Evolutionary conservation across 1,139 yeast species (phyloP), one percentile per base, ranked within the genome.

Genomic region (Suhomyces panamericanus): DNA sequence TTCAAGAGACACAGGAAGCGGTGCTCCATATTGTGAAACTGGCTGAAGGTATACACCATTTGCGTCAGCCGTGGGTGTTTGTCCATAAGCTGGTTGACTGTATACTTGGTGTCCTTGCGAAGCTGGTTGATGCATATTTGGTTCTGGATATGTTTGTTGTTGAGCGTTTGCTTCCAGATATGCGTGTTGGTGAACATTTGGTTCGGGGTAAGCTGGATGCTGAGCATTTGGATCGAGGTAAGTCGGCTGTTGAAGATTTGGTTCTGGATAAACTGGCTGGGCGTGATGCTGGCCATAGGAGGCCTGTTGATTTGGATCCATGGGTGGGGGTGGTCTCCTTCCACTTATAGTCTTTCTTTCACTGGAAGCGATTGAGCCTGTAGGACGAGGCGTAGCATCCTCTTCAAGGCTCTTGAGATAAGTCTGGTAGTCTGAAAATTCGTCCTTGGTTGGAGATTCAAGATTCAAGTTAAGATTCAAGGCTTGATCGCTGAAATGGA

Each of bases 241-340:
- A 6, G 34, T 5, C 6, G 11, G 22, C 12, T 32, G 22, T 32
- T 31, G 33, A 31, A 17, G 8, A 31, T 13, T 9, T 12, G 15
- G 24, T 32, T 16, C 11, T 27, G 24, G 22, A 8, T 34, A 24
- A 20, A 20, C 30, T 13, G 4, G 28, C 10, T 24, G 24, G 10
- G 17, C 17, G 29, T 34, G 13, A 2, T 22, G 36, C 13, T 13
- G 24, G 29, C 14, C 17, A 14, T 22, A 16, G n/a, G 14, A 24
- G 29, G 7, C n/a, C 29, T 26, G 29, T 26, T 34, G 36, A 12
- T 20, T 11, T 31, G 41, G 1, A 30, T 49, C 55, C 47, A 53
- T 32, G 1, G 57, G 55, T 7, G 57, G 57, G 6, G 59, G 59
- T 2, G 54, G 56, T n/a, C 52, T 47, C 36, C 58, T 43, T 24